Conservation (phyloP, 495 filamentous ascomycete species). For the Usnea hakonensis region DNA sequence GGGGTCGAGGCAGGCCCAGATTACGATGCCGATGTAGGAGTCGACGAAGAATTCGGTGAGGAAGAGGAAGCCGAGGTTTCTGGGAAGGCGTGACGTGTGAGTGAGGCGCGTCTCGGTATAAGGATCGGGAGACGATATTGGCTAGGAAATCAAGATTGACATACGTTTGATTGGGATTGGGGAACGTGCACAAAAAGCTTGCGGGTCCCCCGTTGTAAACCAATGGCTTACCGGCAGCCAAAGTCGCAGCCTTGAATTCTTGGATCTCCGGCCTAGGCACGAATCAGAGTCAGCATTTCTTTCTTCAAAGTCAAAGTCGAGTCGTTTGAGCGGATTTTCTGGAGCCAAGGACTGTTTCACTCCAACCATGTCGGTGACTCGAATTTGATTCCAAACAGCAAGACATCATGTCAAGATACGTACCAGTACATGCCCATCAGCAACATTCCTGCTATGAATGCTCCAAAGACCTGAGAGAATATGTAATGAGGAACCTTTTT, state of each 20-base stretch:
- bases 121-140: neutral
- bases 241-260: slow-evolving; percentile 29
- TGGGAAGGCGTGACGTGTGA: neutral
- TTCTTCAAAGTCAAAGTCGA: neutral
- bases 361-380: neutral
- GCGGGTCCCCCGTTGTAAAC: slow-evolving; percentile 43
- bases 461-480: slow-evolving; percentile 44
- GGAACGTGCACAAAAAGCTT: slow-evolving; percentile 38
- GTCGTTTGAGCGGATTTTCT: neutral
- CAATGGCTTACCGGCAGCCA: slow-evolving; percentile 27
- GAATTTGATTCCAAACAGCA: neutral
- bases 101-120: neutral
- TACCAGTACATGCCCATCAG: slow-evolving; percentile 43
- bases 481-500: slow-evolving; percentile 47
- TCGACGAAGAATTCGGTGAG: slow-evolving; percentile 48
- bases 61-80: slow-evolving; percentile 42
- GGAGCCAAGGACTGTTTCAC: neutral
- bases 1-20: slow-evolving; percentile 47
- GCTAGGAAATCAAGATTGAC: neutral
- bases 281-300: neutral
- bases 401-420: neutral
- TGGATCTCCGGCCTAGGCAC: slow-evolving; percentile 31
- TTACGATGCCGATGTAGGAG: slow-evolving; percentile 44
- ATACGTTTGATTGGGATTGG: slow-evolving; percentile 34
- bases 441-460: slow-evolving; percentile 43